Conservation (phyloP, 176 grass and related monocot species). For the Elaeis guineensis region DNA sequence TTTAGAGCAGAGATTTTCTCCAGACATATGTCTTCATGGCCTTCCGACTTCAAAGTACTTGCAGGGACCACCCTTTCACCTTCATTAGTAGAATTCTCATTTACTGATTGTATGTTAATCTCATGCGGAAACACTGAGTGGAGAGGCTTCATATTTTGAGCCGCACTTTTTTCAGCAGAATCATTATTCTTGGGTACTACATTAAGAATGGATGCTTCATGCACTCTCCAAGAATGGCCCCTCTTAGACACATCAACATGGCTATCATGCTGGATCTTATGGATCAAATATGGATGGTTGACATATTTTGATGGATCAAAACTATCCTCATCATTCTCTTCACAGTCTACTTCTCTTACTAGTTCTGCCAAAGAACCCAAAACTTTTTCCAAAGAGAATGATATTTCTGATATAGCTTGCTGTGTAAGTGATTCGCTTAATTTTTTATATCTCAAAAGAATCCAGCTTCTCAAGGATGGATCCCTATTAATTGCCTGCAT, state of each 20-base stretch:
- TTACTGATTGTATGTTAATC: slow-evolving; percentile 1
- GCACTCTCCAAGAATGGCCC: slow-evolving; percentile 11
- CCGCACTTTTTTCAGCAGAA: slow-evolving; percentile 21
- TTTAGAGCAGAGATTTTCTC: slow-evolving; percentile 1
- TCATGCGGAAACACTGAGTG: slow-evolving; percentile 15
- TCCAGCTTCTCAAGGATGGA: slow-evolving; percentile 68
- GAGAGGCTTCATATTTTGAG: slow-evolving; percentile 12
- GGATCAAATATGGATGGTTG: slow-evolving; percentile 8
- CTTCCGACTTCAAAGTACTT: slow-evolving; percentile 22
- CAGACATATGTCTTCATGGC: slow-evolving; percentile 21
- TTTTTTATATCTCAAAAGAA: slow-evolving; percentile 60
- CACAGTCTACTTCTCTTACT: slow-evolving; percentile 32
- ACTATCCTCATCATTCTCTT: slow-evolving; percentile 17
- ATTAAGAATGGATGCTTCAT: slow-evolving; percentile 21
- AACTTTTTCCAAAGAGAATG: slow-evolving; percentile 55
- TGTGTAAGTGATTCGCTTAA: slow-evolving; percentile 40
- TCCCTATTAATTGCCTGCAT: slow-evolving; percentile 57
- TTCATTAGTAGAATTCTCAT: slow-evolving; percentile 11
- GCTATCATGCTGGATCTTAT: not conserved
- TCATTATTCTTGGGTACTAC: slow-evolving; percentile 9
- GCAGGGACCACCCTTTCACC: slow-evolving; percentile 3
- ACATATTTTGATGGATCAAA: slow-evolving; percentile 12
- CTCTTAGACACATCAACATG: slow-evolving; percentile 1
- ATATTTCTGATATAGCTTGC: slow-evolving; percentile 49
- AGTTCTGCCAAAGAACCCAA: slow-evolving; percentile 64